Evolutionary conservation across 345 rosid species (phyloP), one percentile per base, ranked within the genome.

Genomic region (Murraya paniculata): DNA sequence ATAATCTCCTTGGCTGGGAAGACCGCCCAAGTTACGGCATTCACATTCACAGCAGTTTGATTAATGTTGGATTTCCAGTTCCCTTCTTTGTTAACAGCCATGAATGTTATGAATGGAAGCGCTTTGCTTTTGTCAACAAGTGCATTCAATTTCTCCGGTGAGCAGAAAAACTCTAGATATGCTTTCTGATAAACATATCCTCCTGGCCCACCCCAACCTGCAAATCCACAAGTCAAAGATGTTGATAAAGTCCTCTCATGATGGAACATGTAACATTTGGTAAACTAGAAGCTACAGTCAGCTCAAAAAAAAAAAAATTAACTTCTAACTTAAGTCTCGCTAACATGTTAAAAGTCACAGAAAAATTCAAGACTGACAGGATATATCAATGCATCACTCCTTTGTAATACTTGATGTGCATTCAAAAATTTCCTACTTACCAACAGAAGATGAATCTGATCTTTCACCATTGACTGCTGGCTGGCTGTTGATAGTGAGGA

Each of bases 171-270:
- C 87, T 96, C 99, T 72, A 96, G 79, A 73, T 92, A 94, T 70
- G 99, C 97, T 86, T 96, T 96, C 88, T 96, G 98, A 85, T 94
- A 94, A 28, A 96, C 93, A 78, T 90, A 91, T 1, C 99, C 99
- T 31, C 99, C 97, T 62, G 95, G 91, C 9, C 97, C 95, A 41
- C 99, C 99, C 99, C 99, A 96, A 79, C 99, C 99, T 94, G 89
- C 81, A 80, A 78, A 75, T 1, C 1, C 48, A 19, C 61, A 31
- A 27, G 22, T 50, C n/a, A 45, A 21, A 39, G 56, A 45, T 41
- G 57, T 22, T 9, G 27, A 22, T 33, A 72, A 33, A n/a, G 30
- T 58, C 48, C 25, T 18, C 30, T 72, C 14, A 35, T 7, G 24
- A 31, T 33, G 11, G 41, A 64, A 64, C 14, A 2, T 28, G 11